These are phyloP conservation scores for Alternaria alternata DNA, from an alignment of 2,329 filamentous ascomycete species.

Conservation along the genomic window DNA sequence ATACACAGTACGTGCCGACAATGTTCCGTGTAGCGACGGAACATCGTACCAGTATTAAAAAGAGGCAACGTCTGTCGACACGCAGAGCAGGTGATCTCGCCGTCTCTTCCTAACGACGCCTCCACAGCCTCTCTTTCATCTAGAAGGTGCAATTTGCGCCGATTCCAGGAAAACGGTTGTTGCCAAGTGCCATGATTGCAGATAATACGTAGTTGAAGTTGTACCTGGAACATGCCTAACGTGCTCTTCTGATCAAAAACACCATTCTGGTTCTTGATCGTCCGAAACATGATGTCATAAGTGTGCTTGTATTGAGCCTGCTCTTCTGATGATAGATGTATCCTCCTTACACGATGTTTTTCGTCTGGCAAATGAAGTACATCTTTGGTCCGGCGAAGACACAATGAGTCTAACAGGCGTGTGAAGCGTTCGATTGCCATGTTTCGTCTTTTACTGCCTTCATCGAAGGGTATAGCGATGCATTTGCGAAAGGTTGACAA, in stretches of 20 bases:
- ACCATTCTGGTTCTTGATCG: slow-evolving; percentile 50
- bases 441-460: slow-evolving; percentile 31
- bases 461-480: slow-evolving; percentile 54
- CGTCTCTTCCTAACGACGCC: slow-evolving; percentile 29
- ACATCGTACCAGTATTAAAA: slow-evolving; percentile 29
- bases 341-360: slow-evolving; percentile 26
- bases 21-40: slow-evolving; percentile 29
- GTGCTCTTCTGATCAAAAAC: slow-evolving; percentile 47
- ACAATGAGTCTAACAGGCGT: slow-evolving; percentile 49
- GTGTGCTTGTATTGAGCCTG: slow-evolving; percentile 44
- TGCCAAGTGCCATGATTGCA: slow-evolving; percentile 63
- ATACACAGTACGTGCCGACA: slow-evolving; percentile 47
- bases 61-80: slow-evolving; percentile 41
- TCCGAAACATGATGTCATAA: slow-evolving; percentile 48
- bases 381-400: slow-evolving; percentile 55
- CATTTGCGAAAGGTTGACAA: slow-evolving; percentile 54
- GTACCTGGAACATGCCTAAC: slow-evolving; percentile 58
- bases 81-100: slow-evolving; percentile 42
- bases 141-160: slow-evolving; percentile 39
- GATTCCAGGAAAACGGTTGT: slow-evolving; percentile 55
- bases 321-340: slow-evolving; percentile 47
- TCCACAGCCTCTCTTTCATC: slow-evolving; percentile 51
- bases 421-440: slow-evolving; percentile 36
- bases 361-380: slow-evolving; percentile 51
- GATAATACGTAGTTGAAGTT: slow-evolving; percentile 58